Evolutionary conservation across 2,329 filamentous ascomycete species (phyloP), one percentile per base, ranked within the genome.

Genomic region (Trichoderma gracile): DNA sequence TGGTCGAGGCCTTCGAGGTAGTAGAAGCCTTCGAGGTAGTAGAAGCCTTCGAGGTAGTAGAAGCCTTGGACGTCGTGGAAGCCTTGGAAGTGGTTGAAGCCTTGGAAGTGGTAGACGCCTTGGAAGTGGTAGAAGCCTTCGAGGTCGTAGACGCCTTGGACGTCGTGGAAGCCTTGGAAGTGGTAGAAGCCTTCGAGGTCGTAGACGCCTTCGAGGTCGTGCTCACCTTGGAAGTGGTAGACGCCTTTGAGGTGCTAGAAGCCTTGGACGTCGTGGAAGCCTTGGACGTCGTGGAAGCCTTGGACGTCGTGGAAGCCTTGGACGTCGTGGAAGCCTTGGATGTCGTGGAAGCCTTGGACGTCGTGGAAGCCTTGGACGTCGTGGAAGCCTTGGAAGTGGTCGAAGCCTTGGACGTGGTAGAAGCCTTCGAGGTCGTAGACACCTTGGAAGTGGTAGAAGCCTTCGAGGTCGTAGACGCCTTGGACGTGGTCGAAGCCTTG

Each of bases 151-250:
- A 46, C 7, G 27, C 10, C 12, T 63, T 62, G 21, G 27, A 5
- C 4, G 10, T 23, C 4, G 25, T 59, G 5, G 54, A 55, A 7
- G 63, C 49, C n/a, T 61, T 43, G 14, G 47, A 23, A 12, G 60
- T 30, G 1, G 27, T 55, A 3, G 53, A 42, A 19, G 57, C 46
- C 33, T 50, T 60, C 1, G 57, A 17, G 15, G n/a, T 27, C 1
- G 33, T n/a, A n/a, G n/a, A n/a, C n/a, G n/a, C 46, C 21, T 60
- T 42, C 0, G 57, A 50, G 0, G 30, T 60, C 1, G 56, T 27
- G 21, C 21, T 27, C 0, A 53, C 25, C 33, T 65, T 65, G 21
- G 63, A 53, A 15, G 61, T 57, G 23, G 65, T 65, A 19, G n/a
- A 66, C 49, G 40, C 17, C 55, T 58, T 58, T 2, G 49, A 33